phyloP scores from a whole-genome alignment of 345 rosid species.

The Rhizophora apiculata region DNA sequence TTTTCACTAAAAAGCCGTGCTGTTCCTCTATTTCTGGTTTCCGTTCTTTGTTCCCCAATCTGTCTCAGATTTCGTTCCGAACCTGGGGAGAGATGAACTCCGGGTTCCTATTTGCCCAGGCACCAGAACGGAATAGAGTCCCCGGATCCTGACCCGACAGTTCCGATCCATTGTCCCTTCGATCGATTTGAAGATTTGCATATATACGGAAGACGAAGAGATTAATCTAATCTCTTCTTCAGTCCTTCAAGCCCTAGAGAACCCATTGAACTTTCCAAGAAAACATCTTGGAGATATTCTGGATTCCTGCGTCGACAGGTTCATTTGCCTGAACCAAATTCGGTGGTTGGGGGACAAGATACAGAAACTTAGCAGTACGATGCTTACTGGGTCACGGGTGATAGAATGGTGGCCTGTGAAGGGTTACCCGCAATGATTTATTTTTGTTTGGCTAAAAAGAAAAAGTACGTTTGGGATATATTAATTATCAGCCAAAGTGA shows the following conservation, averaged over 20 bases:
- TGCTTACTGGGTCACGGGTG: slow-evolving; percentile 39
- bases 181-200: slow-evolving; percentile 76
- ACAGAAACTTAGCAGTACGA: slow-evolving; percentile 61
- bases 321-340: slow-evolving; percentile 88
- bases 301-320: slow-evolving; percentile 74
- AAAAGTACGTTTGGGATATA: too few relatives aligned
- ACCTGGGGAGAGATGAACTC: slow-evolving; percentile 23
- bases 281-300: slow-evolving; percentile 83
- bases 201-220: slow-evolving; percentile 78
- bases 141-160: slow-evolving; percentile 65
- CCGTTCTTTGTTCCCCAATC: slow-evolving; percentile 25
- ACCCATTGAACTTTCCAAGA: slow-evolving; percentile 83
- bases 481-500: too few relatives aligned
- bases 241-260: slow-evolving; percentile 76
- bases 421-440: too few relatives aligned
- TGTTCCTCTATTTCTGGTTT: slow-evolving; percentile 16
- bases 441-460: too few relatives aligned
- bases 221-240: slow-evolving; percentile 82
- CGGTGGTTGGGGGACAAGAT: slow-evolving; percentile 75
- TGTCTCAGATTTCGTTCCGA: slow-evolving; percentile 54
- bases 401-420: too few relatives aligned
- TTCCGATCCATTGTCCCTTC: slow-evolving; percentile 89
- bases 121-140: slow-evolving; percentile 80
- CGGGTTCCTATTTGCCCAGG: slow-evolving; percentile 46
- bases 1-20: background rate